Evolutionary conservation across 176 grass and related monocot species (phyloP), one percentile per base, ranked within the genome.

Genomic region (Aegilops speltoides): DNA sequence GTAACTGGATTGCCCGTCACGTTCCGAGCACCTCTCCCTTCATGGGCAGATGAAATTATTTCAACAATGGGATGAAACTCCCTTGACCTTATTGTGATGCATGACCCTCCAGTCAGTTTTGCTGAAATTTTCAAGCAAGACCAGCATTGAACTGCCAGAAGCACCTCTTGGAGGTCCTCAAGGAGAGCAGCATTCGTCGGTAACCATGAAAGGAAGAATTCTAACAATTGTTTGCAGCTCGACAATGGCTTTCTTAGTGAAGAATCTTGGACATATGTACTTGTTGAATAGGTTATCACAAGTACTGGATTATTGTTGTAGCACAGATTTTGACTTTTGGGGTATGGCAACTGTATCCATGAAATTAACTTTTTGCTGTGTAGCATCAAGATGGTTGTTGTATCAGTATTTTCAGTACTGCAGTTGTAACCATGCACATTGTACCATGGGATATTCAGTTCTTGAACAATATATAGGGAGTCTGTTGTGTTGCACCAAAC

Each of bases 1-100:
- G 20, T 98, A 68, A 98, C 93, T 62, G 86, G 90, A 45, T 78
- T 88, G 34, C 88, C 41, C 1, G 10, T 92, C 62, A 80, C 46
- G 62, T 90, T 98, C 78, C 68, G 78, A 66, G 86, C 92, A 36
- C 83, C 92, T 78, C 87, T 88, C 14, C 94, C 97, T 73, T 76
- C 69, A 38, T 98, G 97, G 96, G 87, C 92, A 41, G 84, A 77
- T 78, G 79, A 98, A 74, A 74, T 80, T 54, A 85, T 87, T 85
- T 52, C 66, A 65, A 71, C 81, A 82, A 85, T 92, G 88, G 28
- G 31, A 75, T 87, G 52, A 80, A 81, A 41, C 14, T 76, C 36
- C 60, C 4, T 73, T 79, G 79, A 68, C 4, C 62, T 20, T 77
- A 25, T 23, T 85, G 13, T 64, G 75, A 48, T 80, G 34, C 26